A percentile compares a stretch with the other conserved stretches of the same genome.
These are phyloP conservation scores for Solanum appendiculatum DNA, from an alignment of 257 asterid species.

Conservation along the genomic window DNA sequence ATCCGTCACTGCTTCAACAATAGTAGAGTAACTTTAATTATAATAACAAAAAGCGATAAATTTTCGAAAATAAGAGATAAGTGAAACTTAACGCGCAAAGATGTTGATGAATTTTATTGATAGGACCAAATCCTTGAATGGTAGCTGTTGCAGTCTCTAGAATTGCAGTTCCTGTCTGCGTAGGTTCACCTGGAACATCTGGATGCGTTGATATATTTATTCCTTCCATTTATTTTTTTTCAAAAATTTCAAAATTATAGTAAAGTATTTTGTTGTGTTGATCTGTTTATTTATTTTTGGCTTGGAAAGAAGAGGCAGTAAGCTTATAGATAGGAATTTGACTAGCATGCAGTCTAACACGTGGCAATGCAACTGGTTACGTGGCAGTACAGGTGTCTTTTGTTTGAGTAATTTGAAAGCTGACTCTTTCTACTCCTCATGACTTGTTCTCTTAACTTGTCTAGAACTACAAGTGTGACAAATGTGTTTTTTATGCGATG, in stretches of 20 bases:
- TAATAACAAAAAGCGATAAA: background rate
- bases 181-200: conserved; percentile 74
- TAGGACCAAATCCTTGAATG: conserved; percentile 70
- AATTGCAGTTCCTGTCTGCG: conserved; percentile 45
- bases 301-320: background rate
- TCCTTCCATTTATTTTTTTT: conserved; percentile 36
- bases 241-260: no score
- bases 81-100: conserved; percentile 71
- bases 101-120: conserved; percentile 86
- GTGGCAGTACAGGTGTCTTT: conserved; percentile 1
- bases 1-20: background rate
- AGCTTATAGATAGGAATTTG: background rate
- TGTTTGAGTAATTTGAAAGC: background rate
- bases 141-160: conserved; percentile 75
- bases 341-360: conserved; percentile 28
- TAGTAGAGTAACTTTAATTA: background rate
- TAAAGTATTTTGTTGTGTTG: background rate
- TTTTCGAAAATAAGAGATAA: background rate
- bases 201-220: conserved; percentile 35
- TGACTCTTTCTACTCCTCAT: background rate
- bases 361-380: conserved; percentile 8
- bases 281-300: background rate
- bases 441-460: background rate
- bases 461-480: background rate
- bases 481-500: no score